Conservation (phyloP, 257 asterid species). For the Ballota nigra region DNA sequence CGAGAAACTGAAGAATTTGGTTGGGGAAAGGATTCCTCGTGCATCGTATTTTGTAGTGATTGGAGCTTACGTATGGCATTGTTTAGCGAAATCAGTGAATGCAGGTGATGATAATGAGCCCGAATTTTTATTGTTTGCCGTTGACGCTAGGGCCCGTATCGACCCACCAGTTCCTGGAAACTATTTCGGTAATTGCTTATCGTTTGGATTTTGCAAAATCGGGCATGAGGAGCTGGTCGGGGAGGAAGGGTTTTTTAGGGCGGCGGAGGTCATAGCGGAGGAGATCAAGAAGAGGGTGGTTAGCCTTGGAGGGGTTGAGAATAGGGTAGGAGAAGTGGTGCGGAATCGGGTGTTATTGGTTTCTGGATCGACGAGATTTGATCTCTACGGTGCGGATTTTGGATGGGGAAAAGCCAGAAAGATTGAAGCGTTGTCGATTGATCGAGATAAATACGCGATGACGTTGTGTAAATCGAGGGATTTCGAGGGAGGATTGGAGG, state of each 20-base stretch:
- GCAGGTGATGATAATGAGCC: not conserved
- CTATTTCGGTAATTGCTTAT: conserved; percentile 30
- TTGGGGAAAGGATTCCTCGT: conserved; percentile 14
- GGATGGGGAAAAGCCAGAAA: conserved; percentile 39
- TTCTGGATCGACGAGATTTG: conserved; percentile 39
- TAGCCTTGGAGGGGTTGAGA: conserved; percentile 16
- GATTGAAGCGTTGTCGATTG: conserved; percentile 32
- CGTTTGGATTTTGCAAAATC: not conserved
- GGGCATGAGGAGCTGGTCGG: conserved; percentile 11
- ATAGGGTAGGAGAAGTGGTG: not conserved
- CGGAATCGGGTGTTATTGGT: not conserved
- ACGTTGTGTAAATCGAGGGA: conserved; percentile 26
- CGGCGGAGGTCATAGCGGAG: conserved; percentile 25
- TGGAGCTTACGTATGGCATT: conserved; percentile 42
- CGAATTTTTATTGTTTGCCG: no score
- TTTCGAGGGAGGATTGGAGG: conserved; percentile 32
- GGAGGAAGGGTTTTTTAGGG: conserved; percentile 28
- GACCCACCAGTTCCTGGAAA: conserved; percentile 28
- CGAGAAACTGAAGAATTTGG: conserved; percentile 33
- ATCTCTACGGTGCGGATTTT: conserved; percentile 37
- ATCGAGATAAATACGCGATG: conserved; percentile 15
- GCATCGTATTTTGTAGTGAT: conserved; percentile 38
- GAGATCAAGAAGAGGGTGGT: conserved; percentile 14
- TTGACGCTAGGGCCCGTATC: no score
- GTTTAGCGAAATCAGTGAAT: conserved; percentile 30